Percentiles rank a stretch among this genome's conserved stretches.
These are phyloP conservation scores for Jamesozyma jinghongensis DNA, from an alignment of 805 yeast genomes.

Conservation along the genomic window DNA sequence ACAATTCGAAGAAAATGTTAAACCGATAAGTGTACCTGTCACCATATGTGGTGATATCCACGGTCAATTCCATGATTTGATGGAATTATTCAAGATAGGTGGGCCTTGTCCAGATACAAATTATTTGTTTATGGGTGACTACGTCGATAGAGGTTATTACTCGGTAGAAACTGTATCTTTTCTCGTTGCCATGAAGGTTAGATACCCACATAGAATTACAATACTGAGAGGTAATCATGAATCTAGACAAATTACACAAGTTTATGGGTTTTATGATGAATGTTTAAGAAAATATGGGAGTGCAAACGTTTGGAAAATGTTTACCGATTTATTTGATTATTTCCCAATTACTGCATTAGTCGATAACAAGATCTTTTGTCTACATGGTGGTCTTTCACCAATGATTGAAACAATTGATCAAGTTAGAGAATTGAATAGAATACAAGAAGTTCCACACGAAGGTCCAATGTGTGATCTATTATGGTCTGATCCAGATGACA, in stretches of 20 bases:
- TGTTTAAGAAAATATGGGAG: slow-evolving; percentile 88
- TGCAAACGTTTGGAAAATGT: slow-evolving; percentile 88
- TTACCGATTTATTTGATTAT: slow-evolving; percentile 85
- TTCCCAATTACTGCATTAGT: slow-evolving; percentile 91
- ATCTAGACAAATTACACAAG: slow-evolving; percentile 92
- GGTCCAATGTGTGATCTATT: slow-evolving; percentile 96
- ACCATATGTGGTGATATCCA: slow-evolving; percentile 97
- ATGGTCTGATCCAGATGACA: slow-evolving; percentile 96
- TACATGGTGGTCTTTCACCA: slow-evolving; percentile 93
- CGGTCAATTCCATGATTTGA: slow-evolving; percentile 91
- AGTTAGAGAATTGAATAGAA: slow-evolving; percentile 80
- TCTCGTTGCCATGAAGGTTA: slow-evolving; percentile 82
- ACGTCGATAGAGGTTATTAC: slow-evolving; percentile 74
- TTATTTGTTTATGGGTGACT: slow-evolving; percentile 84
- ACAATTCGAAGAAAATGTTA: slow-evolving; percentile 88
- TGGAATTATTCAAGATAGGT: slow-evolving; percentile 88
- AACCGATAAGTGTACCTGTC: slow-evolving; percentile 91
- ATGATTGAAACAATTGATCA: slow-evolving; percentile 90
- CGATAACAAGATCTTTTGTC: slow-evolving; percentile 81
- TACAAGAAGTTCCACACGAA: slow-evolving; percentile 95
- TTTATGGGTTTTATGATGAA: slow-evolving; percentile 92
- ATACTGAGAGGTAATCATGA: slow-evolving; percentile 93
- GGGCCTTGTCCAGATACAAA: slow-evolving; percentile 91
- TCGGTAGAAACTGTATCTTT: slow-evolving; percentile 88
- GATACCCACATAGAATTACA: slow-evolving; percentile 86